These are phyloP conservation scores for Rhodotorula kratochvilovae DNA, from an alignment of 768 basidiomycete species.

Conservation along the genomic window DNA sequence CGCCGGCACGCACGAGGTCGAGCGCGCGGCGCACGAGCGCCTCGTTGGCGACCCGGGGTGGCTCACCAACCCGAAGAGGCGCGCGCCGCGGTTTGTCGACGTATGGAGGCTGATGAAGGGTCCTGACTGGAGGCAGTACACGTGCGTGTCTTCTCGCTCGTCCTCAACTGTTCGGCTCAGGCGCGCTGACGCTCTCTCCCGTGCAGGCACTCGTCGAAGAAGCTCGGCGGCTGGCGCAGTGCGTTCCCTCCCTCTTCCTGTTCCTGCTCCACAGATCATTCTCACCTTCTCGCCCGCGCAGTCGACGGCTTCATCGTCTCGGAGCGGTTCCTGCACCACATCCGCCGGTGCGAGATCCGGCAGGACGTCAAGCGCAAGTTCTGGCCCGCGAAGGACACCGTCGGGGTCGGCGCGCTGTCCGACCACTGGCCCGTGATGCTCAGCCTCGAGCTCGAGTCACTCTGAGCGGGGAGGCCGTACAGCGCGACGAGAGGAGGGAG, in stretches of 20 bases:
- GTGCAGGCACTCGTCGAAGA: constrained; percentile 13
- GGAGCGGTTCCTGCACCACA: constrained; percentile 60
- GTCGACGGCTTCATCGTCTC: constrained; percentile 65
- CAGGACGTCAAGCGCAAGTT: constrained; percentile 51
- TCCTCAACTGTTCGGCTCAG: no score
- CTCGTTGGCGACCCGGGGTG: constrained; percentile 12
- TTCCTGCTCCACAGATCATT: background rate
- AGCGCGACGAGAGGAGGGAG: no score
- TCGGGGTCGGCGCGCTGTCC: background rate
- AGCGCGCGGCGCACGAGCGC: constrained; percentile 46
- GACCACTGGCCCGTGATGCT: constrained; percentile 8
- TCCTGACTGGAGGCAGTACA: constrained; percentile 59
- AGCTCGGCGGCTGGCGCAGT: constrained; percentile 52
- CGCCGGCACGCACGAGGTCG: constrained; percentile 46
- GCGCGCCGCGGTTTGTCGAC: constrained; percentile 58
- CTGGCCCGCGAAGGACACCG: background rate
- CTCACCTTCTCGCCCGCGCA: constrained; percentile 49
- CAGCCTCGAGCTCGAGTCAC: background rate
- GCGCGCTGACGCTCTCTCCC: background rate
- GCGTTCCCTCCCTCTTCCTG: constrained; percentile 49
- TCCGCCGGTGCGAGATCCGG: constrained; percentile 77
- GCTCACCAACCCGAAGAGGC: constrained; percentile 16
- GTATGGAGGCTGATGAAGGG: constrained; percentile 70
- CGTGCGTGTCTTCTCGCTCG: constrained; percentile 57
- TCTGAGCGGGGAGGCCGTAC: background rate